Evolutionary conservation across 441 rosid genomes (phyloP), one percentile per base, ranked within the genome.

Genomic region (Kokia cookei): DNA sequence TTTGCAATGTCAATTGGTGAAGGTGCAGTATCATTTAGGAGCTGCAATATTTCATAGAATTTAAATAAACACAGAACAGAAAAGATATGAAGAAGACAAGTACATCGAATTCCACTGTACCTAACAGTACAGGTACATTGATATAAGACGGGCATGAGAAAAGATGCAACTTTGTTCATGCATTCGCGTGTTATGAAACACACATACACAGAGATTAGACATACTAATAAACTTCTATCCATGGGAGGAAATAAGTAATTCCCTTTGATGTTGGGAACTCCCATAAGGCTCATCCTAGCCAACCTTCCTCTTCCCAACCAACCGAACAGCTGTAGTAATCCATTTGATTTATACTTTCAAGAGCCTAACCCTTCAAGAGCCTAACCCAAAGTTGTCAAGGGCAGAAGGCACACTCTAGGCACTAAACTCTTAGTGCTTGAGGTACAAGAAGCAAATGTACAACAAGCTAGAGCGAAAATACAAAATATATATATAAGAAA

Each of bases 1-100:
- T 82, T 91, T 24, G 97, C 97, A 79, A 93, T 88, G 24, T 90
- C 98, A 79, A 87, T 66, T 8, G 97, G 99, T 45, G 96, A 91
- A 63, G 88, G 78, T 65, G 88, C 91, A 17, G 85, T 81, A 79
- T 86, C 84, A 71, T 85, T 87, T 67, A 22, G 76, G 42, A 79
- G 40, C 89, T 84, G 84, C 64, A 74, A 63, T 62, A 68, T 54
- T 73, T 43, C 48, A 65, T 32, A 65, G 13, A 65, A 26, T 42
- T 60, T 22, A 54, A 37, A 74, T 17, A 65, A 45, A 48, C 43
- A 14, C 13, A 2, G 64, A 29, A 27, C 26, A 57, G 19, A 2
- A 35, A 13, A 14, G 2, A 53, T 40, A 71, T 0, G n/a, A 47
- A 15, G 14, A 22, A 24, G 57, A 68, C 45, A 29, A 68, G 45